A percentile compares a stretch with the other conserved stretches of the same genome.
phyloP scores from a whole-genome alignment of 2,329 filamentous ascomycete species.

The Nothophaeocryptopus gaeumannii region DNA sequence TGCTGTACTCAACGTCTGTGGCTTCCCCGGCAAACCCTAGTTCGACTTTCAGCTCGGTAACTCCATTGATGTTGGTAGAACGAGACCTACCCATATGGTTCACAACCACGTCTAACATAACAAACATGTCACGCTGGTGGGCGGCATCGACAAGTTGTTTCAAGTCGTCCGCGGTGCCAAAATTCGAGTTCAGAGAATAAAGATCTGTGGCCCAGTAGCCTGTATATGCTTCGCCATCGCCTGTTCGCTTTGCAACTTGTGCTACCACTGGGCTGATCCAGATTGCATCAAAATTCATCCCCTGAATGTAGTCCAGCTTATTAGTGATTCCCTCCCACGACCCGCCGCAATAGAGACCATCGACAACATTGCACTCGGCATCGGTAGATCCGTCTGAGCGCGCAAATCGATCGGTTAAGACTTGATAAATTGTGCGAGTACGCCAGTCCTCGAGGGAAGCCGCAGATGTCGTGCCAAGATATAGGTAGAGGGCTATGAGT shows the following conservation, averaged over 20 bases:
- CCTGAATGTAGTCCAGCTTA: constrained; percentile 44
- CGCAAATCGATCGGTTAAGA: constrained; percentile 41
- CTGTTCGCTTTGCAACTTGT: constrained; percentile 42
- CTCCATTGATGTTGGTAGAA: neutral
- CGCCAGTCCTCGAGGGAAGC: constrained; percentile 39
- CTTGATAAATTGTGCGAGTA: constrained; percentile 40
- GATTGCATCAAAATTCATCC: constrained; percentile 43
- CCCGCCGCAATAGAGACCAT: constrained; percentile 37
- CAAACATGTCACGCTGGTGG: constrained; percentile 55
- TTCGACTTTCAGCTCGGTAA: neutral
- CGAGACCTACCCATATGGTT: constrained; percentile 47
- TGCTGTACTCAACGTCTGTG: constrained; percentile 52
- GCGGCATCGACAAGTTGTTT: constrained; percentile 55
- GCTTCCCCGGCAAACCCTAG: constrained; percentile 47
- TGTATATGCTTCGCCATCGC: constrained; percentile 47
- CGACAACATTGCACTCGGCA: constrained; percentile 27
- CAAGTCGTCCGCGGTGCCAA: constrained; percentile 60
- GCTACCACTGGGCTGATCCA: constrained; percentile 50
- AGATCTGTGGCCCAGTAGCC: constrained; percentile 55
- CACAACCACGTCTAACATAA: constrained; percentile 61
- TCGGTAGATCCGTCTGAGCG: constrained; percentile 26
- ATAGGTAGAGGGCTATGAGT: neutral
- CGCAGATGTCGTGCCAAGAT: constrained; percentile 13
- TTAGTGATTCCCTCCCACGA: constrained; percentile 44
- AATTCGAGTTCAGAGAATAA: constrained; percentile 56